Base-by-base conservation (phyloP, 2,329 filamentous ascomycete genomes). In the Ceratocystis harringtonii region DNA sequence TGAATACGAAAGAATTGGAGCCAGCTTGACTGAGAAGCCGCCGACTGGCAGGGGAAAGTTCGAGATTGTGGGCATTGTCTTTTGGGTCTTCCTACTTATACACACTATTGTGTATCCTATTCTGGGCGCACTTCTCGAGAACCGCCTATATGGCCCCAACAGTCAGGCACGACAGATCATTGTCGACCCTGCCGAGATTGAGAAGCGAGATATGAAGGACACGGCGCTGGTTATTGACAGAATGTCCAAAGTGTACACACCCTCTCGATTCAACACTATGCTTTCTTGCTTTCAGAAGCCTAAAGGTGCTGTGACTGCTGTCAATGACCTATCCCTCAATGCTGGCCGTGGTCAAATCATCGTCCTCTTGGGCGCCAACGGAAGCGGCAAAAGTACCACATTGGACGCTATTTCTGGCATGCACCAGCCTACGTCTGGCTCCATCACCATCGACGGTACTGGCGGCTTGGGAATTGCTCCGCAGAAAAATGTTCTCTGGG, bases 401-500 rank as follows among this genome's bases (percentile, higher is more conserved):
- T 80, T 96, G 3, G 90, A 96, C 71, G 87, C 88, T 5, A 92
- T 96, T 69, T 88, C 90, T 10, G 92, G 92, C 2, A 81, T 92
- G 62, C 90, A 87, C 70, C 88, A 83, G 57, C 80, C 92, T 25
- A 90, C 89, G 0, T 84, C 81, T 66, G 92, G 92, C 2, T 80
- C 80, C 2, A 94, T 96, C 69, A 83, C 82, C 28, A 86, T 96
- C 58, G 86, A 92, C 69, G 86, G 86, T 0, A 86, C 84, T 8
- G 89, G 89, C 8, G 90, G 89, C 0, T 80, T 96, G 22, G 92
- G 92, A 15, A 85, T 95, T 52, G 92, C 90, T 66, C 92, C 92
- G 0, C 92, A 96, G 73, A 92, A 92, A 78, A 96, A 96, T 70
- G 92, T 96, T 5, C 80, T 96, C 41, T 96, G 92, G 91, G 88